These are phyloP conservation scores for Myochromella boudieri DNA, from an alignment of 768 basidiomycete genomes.

Conservation along the genomic window DNA sequence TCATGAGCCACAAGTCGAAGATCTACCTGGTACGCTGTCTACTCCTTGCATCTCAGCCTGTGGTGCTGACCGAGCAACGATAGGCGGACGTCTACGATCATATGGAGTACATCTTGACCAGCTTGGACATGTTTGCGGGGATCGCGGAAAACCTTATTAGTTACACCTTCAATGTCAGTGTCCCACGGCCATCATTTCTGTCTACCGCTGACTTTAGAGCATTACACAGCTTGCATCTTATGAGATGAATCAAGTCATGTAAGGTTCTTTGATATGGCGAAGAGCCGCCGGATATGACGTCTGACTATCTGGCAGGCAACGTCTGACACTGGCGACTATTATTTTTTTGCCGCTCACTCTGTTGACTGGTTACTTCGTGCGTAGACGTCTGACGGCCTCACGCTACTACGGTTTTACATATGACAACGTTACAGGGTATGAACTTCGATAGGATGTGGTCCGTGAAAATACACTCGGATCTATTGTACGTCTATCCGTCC, in stretches of 20 bases:
- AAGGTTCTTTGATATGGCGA: not conserved
- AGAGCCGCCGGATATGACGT: not conserved
- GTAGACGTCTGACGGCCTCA: conserved; percentile 19
- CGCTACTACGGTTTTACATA: not conserved
- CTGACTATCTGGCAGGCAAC: conserved; percentile 41
- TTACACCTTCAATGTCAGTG: conserved; percentile 71
- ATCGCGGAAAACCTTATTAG: conserved; percentile 72
- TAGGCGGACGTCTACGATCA: conserved; percentile 78
- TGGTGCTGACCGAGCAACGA: not conserved
- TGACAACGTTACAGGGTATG: conserved; percentile 52
- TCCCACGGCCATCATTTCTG: not conserved
- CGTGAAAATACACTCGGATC: conserved; percentile 39
- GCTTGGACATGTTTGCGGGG: conserved; percentile 71
- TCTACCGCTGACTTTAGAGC: conserved; percentile 2
- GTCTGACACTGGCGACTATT: conserved; percentile 66
- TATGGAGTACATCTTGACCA: conserved; percentile 68
- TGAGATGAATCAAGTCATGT: conserved; percentile 78
- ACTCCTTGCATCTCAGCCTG: not conserved
- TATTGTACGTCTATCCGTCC: conserved; percentile 37
- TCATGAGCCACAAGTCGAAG: conserved; percentile 67
- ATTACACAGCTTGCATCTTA: conserved; percentile 62
- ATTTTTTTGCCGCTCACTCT: conserved; percentile 71
- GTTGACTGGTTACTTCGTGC: conserved; percentile 72
- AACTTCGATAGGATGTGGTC: conserved; percentile 61
- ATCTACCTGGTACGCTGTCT: conserved; percentile 56